Conservation (phyloP, 148 eudicot species). For the Limonium bicolor region DNA sequence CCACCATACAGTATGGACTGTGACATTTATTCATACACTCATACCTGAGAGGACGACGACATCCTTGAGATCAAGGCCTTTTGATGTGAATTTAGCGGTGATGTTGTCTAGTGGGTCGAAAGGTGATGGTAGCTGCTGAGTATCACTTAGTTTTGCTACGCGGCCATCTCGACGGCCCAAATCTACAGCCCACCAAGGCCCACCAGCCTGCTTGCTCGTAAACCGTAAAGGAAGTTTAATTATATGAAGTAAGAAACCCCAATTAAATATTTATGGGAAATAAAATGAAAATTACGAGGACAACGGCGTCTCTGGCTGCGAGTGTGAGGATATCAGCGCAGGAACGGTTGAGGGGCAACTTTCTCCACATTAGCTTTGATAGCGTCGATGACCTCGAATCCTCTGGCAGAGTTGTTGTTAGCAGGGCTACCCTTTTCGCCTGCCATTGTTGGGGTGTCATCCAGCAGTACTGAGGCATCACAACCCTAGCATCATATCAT, state of each 20-base stretch:
- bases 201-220: slow-evolving; percentile 45
- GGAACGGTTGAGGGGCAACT: slow-evolving; percentile 44
- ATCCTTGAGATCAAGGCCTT: slow-evolving; percentile 45
- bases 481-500: slow-evolving; percentile 29
- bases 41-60: slow-evolving; percentile 58
- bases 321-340: slow-evolving; percentile 62
- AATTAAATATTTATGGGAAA: too few species aligned
- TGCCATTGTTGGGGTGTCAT: slow-evolving; percentile 23
- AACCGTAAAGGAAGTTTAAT: too few species aligned
- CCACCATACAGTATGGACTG: too few species aligned
- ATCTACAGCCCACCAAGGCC: slow-evolving; percentile 33
- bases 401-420: slow-evolving; percentile 46
- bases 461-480: slow-evolving; percentile 54
- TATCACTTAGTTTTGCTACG: slow-evolving; percentile 36
- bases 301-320: slow-evolving; percentile 43
- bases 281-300: slow-evolving; percentile 21
- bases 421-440: slow-evolving; percentile 49
- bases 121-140: slow-evolving; percentile 52
- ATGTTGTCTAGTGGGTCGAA: slow-evolving; percentile 44
- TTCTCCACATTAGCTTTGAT: slow-evolving; percentile 49
- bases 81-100: slow-evolving; percentile 54
- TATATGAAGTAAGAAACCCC: neutral
- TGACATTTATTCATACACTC: too few species aligned
- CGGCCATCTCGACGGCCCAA: slow-evolving; percentile 65
- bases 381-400: slow-evolving; percentile 48